Evolutionary conservation across 306 rosid species (phyloP), one percentile per base, ranked within the genome.

Genomic region (Acacia acuminata): DNA sequence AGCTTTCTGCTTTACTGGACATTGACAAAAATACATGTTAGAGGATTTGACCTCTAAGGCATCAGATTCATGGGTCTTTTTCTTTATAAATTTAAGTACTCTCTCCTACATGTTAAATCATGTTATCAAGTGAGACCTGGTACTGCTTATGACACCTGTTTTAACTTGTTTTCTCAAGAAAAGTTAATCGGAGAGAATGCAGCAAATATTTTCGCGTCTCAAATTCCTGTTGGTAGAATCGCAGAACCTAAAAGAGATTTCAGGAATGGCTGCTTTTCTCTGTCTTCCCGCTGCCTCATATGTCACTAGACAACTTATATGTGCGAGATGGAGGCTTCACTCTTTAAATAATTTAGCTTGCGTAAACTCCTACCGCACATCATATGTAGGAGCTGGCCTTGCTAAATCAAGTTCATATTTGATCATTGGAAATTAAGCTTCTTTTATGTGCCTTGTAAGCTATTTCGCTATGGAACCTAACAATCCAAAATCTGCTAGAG

Each of bases 301-400:
- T 70, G 83, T 90, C 61, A 92, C 87, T 44, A 91, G 94, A 20
- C 94, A 90, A 20, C n/a, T 84, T 45, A 85, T 90, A 24, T 17
- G 44, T 64, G 83, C 80, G n/a, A 0, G 97, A 92, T 27, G 97
- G 94, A 6, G 94, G 97, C 15, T 85, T 27, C 67, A 81, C 88
- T 15, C 3, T 60, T 82, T 70, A 22, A 42, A n/a, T 47, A 58
- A 15, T 22, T n/a, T 22, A 58, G 25, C 30, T 47, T 47, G 13
- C 51, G 13, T 4, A 47, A 9, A 47, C 51, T 47, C 51, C 45
- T 43, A 43, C 45, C 2, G 2, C 51, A 8, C 61, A 4, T 47
- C 51, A 47, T 47, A 47, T 47, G 13, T 50, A 50, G 19, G n/a
- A 15, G 56, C 5, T 50, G 19, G 20, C 5, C 16, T 13, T 47